phyloP scores from a whole-genome alignment of 2,329 filamentous ascomycete species.

The Ilyonectria mors-panacis region DNA sequence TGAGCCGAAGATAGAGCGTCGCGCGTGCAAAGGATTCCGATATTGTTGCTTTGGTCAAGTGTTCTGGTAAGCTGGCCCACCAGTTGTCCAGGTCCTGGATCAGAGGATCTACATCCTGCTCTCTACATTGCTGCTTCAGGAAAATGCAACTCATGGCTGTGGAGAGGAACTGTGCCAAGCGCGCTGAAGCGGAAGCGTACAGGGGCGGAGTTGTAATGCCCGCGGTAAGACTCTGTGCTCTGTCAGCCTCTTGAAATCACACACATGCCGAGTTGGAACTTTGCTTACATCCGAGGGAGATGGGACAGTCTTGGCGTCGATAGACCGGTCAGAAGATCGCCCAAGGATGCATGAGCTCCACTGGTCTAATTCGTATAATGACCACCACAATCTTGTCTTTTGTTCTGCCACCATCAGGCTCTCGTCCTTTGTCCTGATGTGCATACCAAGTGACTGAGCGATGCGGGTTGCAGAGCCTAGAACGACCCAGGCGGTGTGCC shows the following conservation, averaged over 20 bases:
- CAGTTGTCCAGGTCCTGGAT: not conserved
- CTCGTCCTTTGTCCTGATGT: not conserved
- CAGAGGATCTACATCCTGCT: not conserved
- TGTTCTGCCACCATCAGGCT: not conserved
- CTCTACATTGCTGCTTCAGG: not conserved
- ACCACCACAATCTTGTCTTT: constrained; percentile 10
- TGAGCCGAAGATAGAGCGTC: constrained; percentile 1
- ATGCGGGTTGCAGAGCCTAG: not conserved
- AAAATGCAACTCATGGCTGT: constrained; percentile 1
- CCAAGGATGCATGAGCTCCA: constrained; percentile 4
- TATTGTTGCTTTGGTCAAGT: not conserved
- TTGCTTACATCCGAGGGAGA: constrained; percentile 3
- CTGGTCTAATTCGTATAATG: constrained; percentile 1
- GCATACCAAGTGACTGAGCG: constrained; percentile 2
- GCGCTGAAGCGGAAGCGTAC: not conserved
- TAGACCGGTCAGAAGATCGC: not conserved
- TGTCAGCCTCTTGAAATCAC: not conserved
- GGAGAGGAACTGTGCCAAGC: not conserved
- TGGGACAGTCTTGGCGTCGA: not conserved
- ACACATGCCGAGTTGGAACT: not conserved
- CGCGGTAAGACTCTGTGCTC: not conserved
- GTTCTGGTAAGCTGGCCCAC: constrained; percentile 2
- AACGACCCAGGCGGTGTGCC: not conserved
- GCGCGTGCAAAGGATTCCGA: not conserved
- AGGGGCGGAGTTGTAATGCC: not conserved